Base-by-base conservation (phyloP, 1,139 yeast species). In the Pneumocystis murina region DNA sequence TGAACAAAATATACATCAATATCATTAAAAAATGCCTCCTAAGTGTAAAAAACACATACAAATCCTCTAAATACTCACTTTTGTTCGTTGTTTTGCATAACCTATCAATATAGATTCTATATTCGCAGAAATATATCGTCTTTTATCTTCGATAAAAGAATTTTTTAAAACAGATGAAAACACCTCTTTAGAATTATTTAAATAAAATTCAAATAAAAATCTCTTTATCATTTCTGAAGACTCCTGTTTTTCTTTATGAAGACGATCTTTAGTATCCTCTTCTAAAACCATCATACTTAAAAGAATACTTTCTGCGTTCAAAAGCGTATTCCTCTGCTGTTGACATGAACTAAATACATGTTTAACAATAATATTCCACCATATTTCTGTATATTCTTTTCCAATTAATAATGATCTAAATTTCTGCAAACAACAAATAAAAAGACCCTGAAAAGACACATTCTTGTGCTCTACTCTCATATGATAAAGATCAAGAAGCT, bases 1-100 rank as follows among this genome's bases (percentile, higher is more conserved):
- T 58, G 60, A 30, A 58, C 60, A 58, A 58, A 38, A 58, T 38
- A 58, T 24, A 6, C 17, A 58, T 58, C 60, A 40, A 58, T 40
- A 4, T 38, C 41, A 20, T 58, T 38, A 20, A 58, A 58, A 40
- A 58, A 58, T 20, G 6, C 60, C 60, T 58, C 24, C 7, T 3
- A 48, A 24, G 7, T 14, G n/a, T 38, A 40, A 58, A 30, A 38
- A 6, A 38, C 2, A 30, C n/a, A 20, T 14, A 36, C 3, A 10
- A 38, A 14, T 24, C 12, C 10, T 20, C n/a, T 10, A 38, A 14
- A 20, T 30, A 12, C 28, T 20, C 30, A 58, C 60, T 14, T 58
- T 58, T 38, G 60, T 38, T 10, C 43, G 7, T 7, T 24, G 39
- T 58, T 58, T 58, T 30, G 43, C 60, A 58, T 58, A 58, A 12